Evolutionary conservation across 495 filamentous ascomycete species (phyloP).

Genomic region (Parathielavia appendiculata): DNA sequence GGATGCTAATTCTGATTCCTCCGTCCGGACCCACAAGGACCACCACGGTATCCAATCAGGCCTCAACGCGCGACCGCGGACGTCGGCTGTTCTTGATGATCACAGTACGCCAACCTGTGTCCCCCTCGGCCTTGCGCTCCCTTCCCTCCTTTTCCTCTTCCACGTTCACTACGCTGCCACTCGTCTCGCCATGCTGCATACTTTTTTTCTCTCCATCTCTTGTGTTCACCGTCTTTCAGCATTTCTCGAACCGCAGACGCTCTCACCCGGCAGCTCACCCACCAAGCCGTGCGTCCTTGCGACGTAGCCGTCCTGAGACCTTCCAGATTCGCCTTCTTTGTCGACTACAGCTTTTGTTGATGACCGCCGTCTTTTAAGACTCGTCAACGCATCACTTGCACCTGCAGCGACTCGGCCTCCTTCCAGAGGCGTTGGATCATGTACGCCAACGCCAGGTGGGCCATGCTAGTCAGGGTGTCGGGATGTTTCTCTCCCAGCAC

Average conservation of each 20-base stretch:
- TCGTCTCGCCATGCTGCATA: background rate
- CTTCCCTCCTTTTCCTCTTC: slow-evolving; percentile 1
- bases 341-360: background rate
- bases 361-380: background rate
- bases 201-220: background rate
- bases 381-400: background rate
- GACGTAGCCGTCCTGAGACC: background rate
- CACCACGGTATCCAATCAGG: slow-evolving; percentile 4
- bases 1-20: background rate
- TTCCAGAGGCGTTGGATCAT: too few species aligned
- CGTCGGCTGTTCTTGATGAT: background rate
- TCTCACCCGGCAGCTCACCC: background rate
- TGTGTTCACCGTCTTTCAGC: background rate
- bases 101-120: background rate
- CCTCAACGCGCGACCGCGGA: background rate
- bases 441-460: too few species aligned
- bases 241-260: background rate
- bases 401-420: too few species aligned
- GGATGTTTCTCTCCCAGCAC: too few species aligned
- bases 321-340: slow-evolving; percentile 2
- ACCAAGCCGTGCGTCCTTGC: background rate
- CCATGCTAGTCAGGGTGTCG: too few species aligned
- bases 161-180: background rate
- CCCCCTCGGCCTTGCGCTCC: background rate
- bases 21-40: background rate